Evolutionary conservation across 2,329 filamentous ascomycete species (phyloP).

Genomic region (Colletotrichum sp.): DNA sequence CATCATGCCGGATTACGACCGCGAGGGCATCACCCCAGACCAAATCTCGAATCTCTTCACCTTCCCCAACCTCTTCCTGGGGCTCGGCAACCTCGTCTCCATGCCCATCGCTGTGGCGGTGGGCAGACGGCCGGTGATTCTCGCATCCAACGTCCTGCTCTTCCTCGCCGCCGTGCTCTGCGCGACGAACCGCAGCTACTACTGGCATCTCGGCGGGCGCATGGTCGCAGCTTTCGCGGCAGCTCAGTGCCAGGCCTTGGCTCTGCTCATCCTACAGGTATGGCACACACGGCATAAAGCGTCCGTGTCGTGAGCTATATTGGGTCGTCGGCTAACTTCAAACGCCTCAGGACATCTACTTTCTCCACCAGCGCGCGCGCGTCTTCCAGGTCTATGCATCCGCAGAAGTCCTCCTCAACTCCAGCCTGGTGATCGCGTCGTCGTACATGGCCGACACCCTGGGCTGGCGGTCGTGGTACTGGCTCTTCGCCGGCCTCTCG

Average conservation of each 20-base stretch:
- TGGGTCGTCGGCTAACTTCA: neutral
- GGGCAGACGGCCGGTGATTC: slow-evolving; percentile 34
- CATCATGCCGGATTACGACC: slow-evolving; percentile 24
- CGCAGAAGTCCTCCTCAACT: slow-evolving; percentile 5
- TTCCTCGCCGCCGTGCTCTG: slow-evolving; percentile 26
- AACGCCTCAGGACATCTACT: slow-evolving; percentile 1
- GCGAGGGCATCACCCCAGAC: slow-evolving; percentile 12
- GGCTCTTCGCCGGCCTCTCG: slow-evolving; percentile 7
- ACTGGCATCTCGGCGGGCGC: slow-evolving; percentile 11
- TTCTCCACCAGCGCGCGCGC: slow-evolving; percentile 10
- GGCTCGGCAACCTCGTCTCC: slow-evolving; percentile 32
- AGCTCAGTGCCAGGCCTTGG: slow-evolving; percentile 6
- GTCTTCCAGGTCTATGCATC: slow-evolving; percentile 10
- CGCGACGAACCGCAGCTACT: slow-evolving; percentile 8
- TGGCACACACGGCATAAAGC: neutral
- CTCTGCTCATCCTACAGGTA: slow-evolving; percentile 6
- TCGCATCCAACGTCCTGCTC: slow-evolving; percentile 30
- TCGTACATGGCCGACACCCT: slow-evolving; percentile 9
- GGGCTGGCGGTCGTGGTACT: slow-evolving; percentile 11
- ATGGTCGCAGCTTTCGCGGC: slow-evolving; percentile 4
- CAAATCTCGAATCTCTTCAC: slow-evolving; percentile 30
- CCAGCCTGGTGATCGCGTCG: neutral
- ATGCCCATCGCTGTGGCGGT: slow-evolving; percentile 37
- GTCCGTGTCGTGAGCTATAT: neutral
- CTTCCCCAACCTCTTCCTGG: slow-evolving; percentile 31